Evolutionary conservation across 2,329 filamentous ascomycete species (phyloP).

Genomic region (Talaromyces sp.): DNA sequence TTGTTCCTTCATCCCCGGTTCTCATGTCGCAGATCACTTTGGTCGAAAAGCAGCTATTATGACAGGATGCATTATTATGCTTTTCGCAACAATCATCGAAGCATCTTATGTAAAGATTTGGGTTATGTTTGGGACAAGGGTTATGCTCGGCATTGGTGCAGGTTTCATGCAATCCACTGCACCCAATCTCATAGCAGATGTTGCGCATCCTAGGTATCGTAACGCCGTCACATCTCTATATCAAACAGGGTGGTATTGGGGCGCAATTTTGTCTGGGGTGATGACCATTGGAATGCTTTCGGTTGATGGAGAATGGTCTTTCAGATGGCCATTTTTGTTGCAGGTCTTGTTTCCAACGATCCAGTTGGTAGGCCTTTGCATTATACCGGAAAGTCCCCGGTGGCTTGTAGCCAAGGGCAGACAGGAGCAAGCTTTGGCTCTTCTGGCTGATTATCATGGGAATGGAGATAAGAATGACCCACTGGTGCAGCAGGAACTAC

Average conservation of each 20-base stretch:
- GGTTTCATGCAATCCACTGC: neutral
- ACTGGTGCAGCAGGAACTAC: constrained; percentile 30
- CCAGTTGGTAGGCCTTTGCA: neutral
- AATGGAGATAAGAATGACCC: constrained; percentile 37
- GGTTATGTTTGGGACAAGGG: neutral
- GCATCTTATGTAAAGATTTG: neutral
- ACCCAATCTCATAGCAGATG: neutral
- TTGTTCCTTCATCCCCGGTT: neutral
- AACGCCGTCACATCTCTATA: neutral
- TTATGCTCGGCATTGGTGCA: neutral
- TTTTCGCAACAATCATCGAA: neutral
- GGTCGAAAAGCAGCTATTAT: neutral
- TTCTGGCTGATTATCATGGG: constrained; percentile 57
- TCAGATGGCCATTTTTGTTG: neutral
- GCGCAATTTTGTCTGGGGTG: neutral
- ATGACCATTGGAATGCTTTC: neutral
- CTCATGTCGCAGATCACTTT: neutral
- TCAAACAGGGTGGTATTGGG: neutral
- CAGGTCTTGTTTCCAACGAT: neutral
- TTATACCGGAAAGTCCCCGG: constrained; percentile 48
- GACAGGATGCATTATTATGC: neutral
- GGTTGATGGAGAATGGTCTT: neutral
- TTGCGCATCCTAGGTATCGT: neutral
- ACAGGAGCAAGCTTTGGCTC: constrained; percentile 51
- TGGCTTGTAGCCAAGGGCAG: constrained; percentile 58